A percentile compares a stretch with the other conserved stretches of the same genome.
Evolutionary conservation across 805 yeast genomes (phyloP).

Genomic region (Suhomyces emberorum): DNA sequence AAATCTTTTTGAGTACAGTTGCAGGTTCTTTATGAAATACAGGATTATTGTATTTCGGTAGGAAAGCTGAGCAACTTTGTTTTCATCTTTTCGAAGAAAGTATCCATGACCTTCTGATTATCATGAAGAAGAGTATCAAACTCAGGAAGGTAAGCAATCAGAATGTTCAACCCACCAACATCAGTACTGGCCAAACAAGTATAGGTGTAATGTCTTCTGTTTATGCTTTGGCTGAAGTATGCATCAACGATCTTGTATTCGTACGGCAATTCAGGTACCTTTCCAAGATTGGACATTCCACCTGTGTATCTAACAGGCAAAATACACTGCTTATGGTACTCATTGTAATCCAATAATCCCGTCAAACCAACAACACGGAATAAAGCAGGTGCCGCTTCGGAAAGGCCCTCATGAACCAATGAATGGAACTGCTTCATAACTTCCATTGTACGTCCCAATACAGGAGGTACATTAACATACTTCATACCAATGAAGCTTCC

Average conservation of each 20-base stretch:
- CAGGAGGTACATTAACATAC: not conserved
- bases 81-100: conserved; percentile 5
- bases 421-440: not conserved
- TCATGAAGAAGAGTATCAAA: not conserved
- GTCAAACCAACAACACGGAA: too few species aligned
- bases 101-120: conserved; percentile 8
- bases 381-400: too few species aligned
- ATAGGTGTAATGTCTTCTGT: not conserved
- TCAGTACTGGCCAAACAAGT: not conserved
- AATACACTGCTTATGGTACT: too few species aligned
- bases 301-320: not conserved
- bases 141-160: too few species aligned
- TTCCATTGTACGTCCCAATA: not conserved
- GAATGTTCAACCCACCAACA: not conserved
- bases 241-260: not conserved
- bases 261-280: not conserved
- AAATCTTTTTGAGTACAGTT: too few species aligned
- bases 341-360: too few species aligned
- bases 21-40: too few species aligned
- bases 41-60: too few species aligned
- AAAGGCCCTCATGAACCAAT: not conserved
- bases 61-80: too few species aligned
- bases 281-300: not conserved
- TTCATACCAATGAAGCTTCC: conserved; percentile 5
- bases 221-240: not conserved